A percentile compares a stretch with the other conserved stretches of the same genome.
Conservation (phyloP, 75 land plant genomes). For the Pinus tabuliformis region DNA sequence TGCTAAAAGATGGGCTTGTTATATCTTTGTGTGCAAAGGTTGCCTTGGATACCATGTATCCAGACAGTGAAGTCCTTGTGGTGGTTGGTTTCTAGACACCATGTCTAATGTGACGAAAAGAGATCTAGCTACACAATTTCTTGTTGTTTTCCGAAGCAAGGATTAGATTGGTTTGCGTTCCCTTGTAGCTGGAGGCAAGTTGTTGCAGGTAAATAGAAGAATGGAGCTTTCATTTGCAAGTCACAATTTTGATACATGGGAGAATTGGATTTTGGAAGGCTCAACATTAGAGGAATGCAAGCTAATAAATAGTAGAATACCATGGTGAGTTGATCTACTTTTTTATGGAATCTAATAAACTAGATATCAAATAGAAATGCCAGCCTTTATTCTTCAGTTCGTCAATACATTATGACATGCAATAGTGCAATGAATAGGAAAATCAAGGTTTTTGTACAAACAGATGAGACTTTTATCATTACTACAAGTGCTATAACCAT, state of each 20-base stretch:
- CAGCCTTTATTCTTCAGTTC: too few relatives aligned
- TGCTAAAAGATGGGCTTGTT: slow-evolving; percentile 81
- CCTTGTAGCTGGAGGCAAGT: slow-evolving; percentile 24
- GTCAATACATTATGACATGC: too few relatives aligned
- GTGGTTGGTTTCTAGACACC: slow-evolving; percentile 89
- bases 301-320: slow-evolving; percentile 41
- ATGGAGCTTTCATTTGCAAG: slow-evolving; percentile 95
- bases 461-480: too few relatives aligned
- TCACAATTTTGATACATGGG: slow-evolving; percentile 96
- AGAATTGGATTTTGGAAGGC: slow-evolving; percentile 91
- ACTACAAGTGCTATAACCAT: too few relatives aligned
- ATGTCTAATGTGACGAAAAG: slow-evolving; percentile 80
- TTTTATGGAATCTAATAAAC: too few relatives aligned
- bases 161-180: slow-evolving; percentile 6
- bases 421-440: too few relatives aligned
- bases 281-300: slow-evolving; percentile 69
- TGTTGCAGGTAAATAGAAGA: slow-evolving; percentile 78
- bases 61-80: slow-evolving; percentile 81
- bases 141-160: slow-evolving; percentile 73
- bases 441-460: too few relatives aligned
- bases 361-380: too few relatives aligned
- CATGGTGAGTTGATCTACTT: too few relatives aligned
- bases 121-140: slow-evolving; percentile 97
- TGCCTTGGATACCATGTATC: slow-evolving; percentile 74
- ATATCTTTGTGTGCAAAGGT: slow-evolving; percentile 73